A percentile compares a stretch with the other conserved stretches of the same genome.
Conservation (phyloP, 1,284 basidiomycete species). For the Lignosus rhinocerotis region DNA sequence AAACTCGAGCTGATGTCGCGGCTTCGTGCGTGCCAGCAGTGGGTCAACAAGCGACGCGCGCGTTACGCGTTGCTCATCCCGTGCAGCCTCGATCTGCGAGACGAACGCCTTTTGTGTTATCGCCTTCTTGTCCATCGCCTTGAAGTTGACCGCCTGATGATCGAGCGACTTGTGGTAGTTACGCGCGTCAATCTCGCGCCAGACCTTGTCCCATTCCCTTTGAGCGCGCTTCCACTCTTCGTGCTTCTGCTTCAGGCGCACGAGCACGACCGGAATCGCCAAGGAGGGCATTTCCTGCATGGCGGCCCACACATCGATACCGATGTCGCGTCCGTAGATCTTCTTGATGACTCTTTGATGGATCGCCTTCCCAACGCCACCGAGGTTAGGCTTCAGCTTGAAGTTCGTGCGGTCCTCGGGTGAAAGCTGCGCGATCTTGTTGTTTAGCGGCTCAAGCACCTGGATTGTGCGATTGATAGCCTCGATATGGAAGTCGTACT, state of each 20-base stretch:
- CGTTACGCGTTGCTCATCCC: constrained; percentile 84
- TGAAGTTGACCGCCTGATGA: constrained; percentile 92
- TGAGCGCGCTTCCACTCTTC: constrained; percentile 99
- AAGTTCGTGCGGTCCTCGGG: constrained; percentile 82
- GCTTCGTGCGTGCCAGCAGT: constrained; percentile 68
- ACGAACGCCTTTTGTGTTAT: constrained; percentile 84
- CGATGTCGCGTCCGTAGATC: constrained; percentile 89
- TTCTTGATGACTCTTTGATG: constrained; percentile 97
- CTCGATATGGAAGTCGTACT: constrained; percentile 99
- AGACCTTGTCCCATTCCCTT: constrained; percentile 98
- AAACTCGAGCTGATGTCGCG: constrained; percentile 82
- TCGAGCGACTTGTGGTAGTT: constrained; percentile 95
- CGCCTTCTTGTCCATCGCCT: constrained; percentile 90
- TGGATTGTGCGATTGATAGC: constrained; percentile 94
- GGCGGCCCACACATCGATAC: constrained; percentile 85
- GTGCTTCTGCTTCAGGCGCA: constrained; percentile 93
- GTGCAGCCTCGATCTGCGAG: constrained; percentile 85
- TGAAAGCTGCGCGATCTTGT: constrained; percentile 83
- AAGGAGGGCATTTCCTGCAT: constrained; percentile 92
- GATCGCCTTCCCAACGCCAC: constrained; percentile 88
- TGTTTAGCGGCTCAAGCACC: constrained; percentile 90
- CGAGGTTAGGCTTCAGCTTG: constrained; percentile 90
- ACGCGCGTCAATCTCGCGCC: constrained; percentile 94
- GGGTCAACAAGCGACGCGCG: constrained; percentile 78
- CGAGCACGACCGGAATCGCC: constrained; percentile 93